phyloP scores from a whole-genome alignment of 1,284 basidiomycete species.

The Phlebopus sp. region DNA sequence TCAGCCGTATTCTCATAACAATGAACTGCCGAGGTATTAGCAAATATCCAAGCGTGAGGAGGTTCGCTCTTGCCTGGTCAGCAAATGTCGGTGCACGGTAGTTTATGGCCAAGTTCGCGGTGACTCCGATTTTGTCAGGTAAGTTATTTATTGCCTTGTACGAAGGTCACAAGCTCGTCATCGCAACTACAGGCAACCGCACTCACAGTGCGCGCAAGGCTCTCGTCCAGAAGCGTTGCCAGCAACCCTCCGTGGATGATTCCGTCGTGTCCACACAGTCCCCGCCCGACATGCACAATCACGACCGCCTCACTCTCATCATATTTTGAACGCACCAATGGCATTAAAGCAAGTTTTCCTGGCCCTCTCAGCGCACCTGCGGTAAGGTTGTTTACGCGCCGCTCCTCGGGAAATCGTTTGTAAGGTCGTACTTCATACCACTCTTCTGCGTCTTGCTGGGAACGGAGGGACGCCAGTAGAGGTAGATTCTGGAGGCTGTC shows the following conservation, averaged over 20 bases:
- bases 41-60: neutral
- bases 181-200: conserved; percentile 33
- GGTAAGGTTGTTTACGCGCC: conserved; percentile 77
- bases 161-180: neutral
- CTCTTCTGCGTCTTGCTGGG: conserved; percentile 45
- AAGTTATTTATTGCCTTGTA: conserved; percentile 77
- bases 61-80: conserved; percentile 59
- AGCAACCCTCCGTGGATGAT: conserved; percentile 92
- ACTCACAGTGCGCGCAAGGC: conserved; percentile 77
- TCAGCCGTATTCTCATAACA: conserved; percentile 64
- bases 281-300: conserved; percentile 81
- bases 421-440: conserved; percentile 85
- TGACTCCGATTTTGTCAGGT: conserved; percentile 90
- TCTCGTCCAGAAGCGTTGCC: conserved; percentile 89
- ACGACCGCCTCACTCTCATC: conserved; percentile 74
- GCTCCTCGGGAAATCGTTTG: conserved; percentile 61
- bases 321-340: conserved; percentile 69
- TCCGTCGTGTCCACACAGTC: conserved; percentile 90
- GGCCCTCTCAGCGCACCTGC: conserved; percentile 84
- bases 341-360: conserved; percentile 76
- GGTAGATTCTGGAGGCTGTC: conserved; percentile 64
- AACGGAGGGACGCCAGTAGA: conserved; percentile 52
- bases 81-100: conserved; percentile 82
- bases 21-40: conserved; percentile 51
- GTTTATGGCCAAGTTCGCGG: conserved; percentile 74